These are phyloP conservation scores for Drosera spatulata DNA, from an alignment of 179 eudicot genomes.

Conservation along the genomic window DNA sequence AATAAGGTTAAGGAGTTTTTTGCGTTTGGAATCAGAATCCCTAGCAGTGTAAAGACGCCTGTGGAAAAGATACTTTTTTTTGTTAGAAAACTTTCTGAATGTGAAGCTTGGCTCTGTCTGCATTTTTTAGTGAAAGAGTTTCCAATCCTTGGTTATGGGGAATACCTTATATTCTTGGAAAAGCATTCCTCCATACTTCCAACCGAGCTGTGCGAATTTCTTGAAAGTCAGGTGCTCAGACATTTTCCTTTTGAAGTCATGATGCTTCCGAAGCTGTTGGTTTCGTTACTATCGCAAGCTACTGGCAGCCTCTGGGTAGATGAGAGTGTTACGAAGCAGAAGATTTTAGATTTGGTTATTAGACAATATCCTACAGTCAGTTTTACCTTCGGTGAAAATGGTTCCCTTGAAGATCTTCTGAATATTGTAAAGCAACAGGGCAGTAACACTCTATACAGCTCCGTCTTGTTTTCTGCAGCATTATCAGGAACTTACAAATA, in stretches of 20 bases:
- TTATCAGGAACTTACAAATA: constrained; percentile 24
- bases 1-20: constrained; percentile 44
- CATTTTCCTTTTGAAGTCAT: constrained; percentile 41
- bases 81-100: constrained; percentile 41
- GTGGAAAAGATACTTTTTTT: constrained; percentile 24
- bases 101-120: constrained; percentile 64
- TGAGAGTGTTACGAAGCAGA: constrained; percentile 36
- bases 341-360: constrained; percentile 43
- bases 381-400: constrained; percentile 30
- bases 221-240: constrained; percentile 22
- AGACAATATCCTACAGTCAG: constrained; percentile 68
- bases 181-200: constrained; percentile 39
- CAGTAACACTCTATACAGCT: constrained; percentile 21
- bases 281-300: constrained; percentile 65
- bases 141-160: constrained; percentile 76
- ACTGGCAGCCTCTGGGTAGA: constrained; percentile 42
- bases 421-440: constrained; percentile 23
- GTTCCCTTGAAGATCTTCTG: constrained; percentile 21
- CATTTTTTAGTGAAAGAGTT: constrained; percentile 65
- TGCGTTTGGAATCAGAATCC: constrained; percentile 19
- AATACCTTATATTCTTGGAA: constrained; percentile 47
- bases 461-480: constrained; percentile 65
- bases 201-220: constrained; percentile 29
- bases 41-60: constrained; percentile 19
- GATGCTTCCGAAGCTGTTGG: constrained; percentile 56